These are phyloP conservation scores for Sideroxylon spinosum DNA, from an alignment of 179 eudicot genomes.

Conservation along the genomic window DNA sequence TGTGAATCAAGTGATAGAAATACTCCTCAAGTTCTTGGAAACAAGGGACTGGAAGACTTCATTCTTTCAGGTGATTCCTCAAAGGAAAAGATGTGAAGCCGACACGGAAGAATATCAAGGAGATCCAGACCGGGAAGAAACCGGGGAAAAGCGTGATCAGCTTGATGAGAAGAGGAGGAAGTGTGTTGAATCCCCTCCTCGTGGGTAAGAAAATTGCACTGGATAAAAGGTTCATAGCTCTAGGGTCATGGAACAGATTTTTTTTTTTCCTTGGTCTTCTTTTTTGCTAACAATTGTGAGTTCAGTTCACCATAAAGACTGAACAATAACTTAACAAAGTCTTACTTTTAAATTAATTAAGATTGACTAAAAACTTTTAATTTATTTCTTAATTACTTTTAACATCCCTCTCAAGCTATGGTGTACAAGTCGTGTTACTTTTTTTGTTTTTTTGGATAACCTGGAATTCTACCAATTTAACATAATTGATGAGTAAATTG, in stretches of 20 bases:
- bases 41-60: slow-evolving; percentile 88
- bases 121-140: slow-evolving; percentile 28
- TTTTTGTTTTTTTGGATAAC: too few species aligned
- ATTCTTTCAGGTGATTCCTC: slow-evolving; percentile 85
- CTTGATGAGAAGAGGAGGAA: slow-evolving; percentile 26
- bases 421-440: too few species aligned
- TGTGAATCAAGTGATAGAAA: slow-evolving; percentile 92
- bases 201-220: not conserved
- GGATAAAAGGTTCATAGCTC: not conserved
- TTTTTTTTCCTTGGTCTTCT: not conserved
- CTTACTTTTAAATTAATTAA: too few species aligned
- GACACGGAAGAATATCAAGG: slow-evolving; percentile 28
- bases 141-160: slow-evolving; percentile 26
- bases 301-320: too few species aligned
- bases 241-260: not conserved
- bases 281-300: not conserved
- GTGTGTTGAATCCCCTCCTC: slow-evolving; percentile 19
- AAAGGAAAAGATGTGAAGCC: slow-evolving; percentile 62
- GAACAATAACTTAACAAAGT: too few species aligned
- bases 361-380: too few species aligned
- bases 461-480: too few species aligned
- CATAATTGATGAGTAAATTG: too few species aligned
- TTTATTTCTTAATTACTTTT: too few species aligned
- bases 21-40: slow-evolving; percentile 81
- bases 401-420: too few species aligned